A percentile compares a stretch with the other conserved stretches of the same genome.
Conservation (phyloP, 2,329 filamentous ascomycete genomes). For the Fusarium devonianum region DNA sequence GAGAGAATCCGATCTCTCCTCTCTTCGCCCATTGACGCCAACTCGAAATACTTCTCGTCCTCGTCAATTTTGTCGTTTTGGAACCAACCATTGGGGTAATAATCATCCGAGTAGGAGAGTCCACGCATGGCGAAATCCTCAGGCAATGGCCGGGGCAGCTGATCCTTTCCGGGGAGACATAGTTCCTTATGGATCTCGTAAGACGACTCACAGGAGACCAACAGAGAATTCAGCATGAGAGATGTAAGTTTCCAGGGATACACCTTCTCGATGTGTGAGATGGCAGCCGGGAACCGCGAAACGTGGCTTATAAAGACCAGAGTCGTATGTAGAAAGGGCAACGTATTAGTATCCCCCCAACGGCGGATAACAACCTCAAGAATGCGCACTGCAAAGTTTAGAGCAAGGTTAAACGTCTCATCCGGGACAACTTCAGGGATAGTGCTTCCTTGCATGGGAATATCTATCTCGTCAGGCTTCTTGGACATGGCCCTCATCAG, state of each 20-base stretch:
- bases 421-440: slow-evolving; percentile 35
- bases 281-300: slow-evolving; percentile 50
- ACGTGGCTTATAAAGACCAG: slow-evolving; percentile 65
- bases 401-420: slow-evolving; percentile 47
- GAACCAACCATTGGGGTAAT: slow-evolving; percentile 68
- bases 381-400: slow-evolving; percentile 52
- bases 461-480: slow-evolving; percentile 40
- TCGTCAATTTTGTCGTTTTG: slow-evolving; percentile 65
- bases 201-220: slow-evolving; percentile 39
- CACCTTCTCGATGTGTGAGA: slow-evolving; percentile 51
- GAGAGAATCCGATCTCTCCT: slow-evolving; percentile 67
- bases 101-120: slow-evolving; percentile 64
- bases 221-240: slow-evolving; percentile 49
- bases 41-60: slow-evolving; percentile 71
- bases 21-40: slow-evolving; percentile 63
- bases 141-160: slow-evolving; percentile 63
- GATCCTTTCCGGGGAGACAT: slow-evolving; percentile 53
- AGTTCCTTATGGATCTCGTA: slow-evolving; percentile 55
- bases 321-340: slow-evolving; percentile 69
- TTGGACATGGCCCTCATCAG: slow-evolving; percentile 52
- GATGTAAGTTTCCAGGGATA: slow-evolving; percentile 61
- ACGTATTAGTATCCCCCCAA: slow-evolving; percentile 63
- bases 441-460: slow-evolving; percentile 33
- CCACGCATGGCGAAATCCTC: slow-evolving; percentile 75
- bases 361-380: slow-evolving; percentile 58